Conservation (phyloP, 2,329 filamentous ascomycete genomes). For the Lachnellula suecica region DNA sequence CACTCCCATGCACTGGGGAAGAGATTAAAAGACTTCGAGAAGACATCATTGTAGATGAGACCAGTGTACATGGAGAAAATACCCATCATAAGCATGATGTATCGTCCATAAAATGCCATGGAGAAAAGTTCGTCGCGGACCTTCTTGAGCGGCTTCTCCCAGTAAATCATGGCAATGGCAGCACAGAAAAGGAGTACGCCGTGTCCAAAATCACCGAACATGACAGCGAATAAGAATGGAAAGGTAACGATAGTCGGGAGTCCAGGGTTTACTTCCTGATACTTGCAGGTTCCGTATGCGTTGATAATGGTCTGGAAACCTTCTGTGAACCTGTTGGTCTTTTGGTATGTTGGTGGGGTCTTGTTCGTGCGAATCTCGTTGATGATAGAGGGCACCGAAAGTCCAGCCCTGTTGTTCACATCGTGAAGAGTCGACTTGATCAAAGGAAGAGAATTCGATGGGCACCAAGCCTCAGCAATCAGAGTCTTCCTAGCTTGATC, state of each 20-base stretch:
- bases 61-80: constrained; percentile 96
- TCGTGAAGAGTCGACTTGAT: constrained; percentile 95
- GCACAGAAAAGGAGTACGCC: constrained; percentile 84
- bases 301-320: constrained; percentile 99
- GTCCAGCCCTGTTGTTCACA: constrained; percentile 90
- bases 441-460: constrained; percentile 82
- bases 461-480: constrained; percentile 97
- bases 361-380: constrained; percentile 97
- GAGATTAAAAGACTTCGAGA: constrained; percentile 88
- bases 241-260: constrained; percentile 96
- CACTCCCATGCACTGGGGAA: constrained; percentile 90
- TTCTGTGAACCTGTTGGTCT: constrained; percentile 98
- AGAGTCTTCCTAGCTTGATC: constrained; percentile 93
- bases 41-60: constrained; percentile 95
- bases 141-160: constrained; percentile 91
- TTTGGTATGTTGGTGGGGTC: constrained; percentile 94
- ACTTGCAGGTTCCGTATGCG: constrained; percentile 95
- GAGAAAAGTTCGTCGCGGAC: constrained; percentile 89
- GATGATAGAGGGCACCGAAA: constrained; percentile 97
- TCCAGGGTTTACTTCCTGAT: constrained; percentile 94
- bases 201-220: constrained; percentile 98
- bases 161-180: constrained; percentile 92
- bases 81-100: constrained; percentile 98
- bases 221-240: constrained; percentile 99
- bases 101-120: constrained; percentile 98